These are phyloP conservation scores for Saccharomyces hybrid DNA, from an alignment of 1,139 yeast species.

Conservation along the genomic window DNA sequence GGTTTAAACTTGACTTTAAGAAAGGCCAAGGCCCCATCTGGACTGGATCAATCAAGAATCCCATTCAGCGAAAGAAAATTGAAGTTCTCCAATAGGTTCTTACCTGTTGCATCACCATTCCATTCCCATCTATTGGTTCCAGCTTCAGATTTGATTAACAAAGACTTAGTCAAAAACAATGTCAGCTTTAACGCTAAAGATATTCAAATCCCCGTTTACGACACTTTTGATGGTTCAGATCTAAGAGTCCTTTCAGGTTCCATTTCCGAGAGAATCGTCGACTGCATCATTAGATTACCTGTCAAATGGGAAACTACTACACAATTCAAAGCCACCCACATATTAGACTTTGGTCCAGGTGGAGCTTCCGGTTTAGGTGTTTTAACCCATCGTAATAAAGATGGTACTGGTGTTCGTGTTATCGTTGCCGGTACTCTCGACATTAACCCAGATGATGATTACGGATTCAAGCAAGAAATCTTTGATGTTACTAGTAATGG, in stretches of 20 bases:
- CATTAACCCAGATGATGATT: conserved; percentile 57
- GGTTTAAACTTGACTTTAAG: conserved; percentile 90
- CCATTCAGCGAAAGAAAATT: conserved; percentile 91
- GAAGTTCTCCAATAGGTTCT: conserved; percentile 84
- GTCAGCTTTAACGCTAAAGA: conserved; percentile 49
- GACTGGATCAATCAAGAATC: conserved; percentile 88
- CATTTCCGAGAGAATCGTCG: conserved; percentile 57
- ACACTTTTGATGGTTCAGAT: conserved; percentile 80
- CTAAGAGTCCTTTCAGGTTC: conserved; percentile 49
- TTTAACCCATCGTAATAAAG: conserved; percentile 93
- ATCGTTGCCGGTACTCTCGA: conserved; percentile 91
- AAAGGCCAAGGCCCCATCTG: conserved; percentile 90
- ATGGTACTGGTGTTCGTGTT: conserved; percentile 95
- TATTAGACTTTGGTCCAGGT: conserved; percentile 97
- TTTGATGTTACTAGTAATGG: conserved; percentile 61
- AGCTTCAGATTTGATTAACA: conserved; percentile 59
- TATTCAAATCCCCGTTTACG: conserved; percentile 79
- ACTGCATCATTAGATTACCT: conserved; percentile 78
- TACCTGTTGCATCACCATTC: conserved; percentile 95
- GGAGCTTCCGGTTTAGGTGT: conserved; percentile 96
- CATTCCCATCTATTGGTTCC: conserved; percentile 78
- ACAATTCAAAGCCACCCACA: conserved; percentile 70
- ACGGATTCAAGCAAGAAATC: conserved; percentile 91
- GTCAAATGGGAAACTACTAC: conserved; percentile 95
- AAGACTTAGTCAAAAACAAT: conserved; percentile 53